Base-by-base conservation (phyloP, 2,329 filamentous ascomycete species). In the Aspergillus udagawae region DNA sequence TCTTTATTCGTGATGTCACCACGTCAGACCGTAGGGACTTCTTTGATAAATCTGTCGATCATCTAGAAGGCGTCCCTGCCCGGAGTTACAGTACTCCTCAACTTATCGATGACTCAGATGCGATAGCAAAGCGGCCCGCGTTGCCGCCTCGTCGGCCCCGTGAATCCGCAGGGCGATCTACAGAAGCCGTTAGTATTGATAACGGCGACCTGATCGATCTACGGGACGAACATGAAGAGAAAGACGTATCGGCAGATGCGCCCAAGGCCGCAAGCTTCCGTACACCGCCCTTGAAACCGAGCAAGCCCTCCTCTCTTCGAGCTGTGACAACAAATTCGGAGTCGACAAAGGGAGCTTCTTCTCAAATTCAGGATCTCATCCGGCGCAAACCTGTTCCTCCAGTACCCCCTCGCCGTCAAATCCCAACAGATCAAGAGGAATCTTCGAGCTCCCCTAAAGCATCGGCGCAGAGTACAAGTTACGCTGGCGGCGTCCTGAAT, bases 1-100 rank as follows among this genome's bases (percentile, higher is more conserved):
- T 99, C 6, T 97, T 97, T 73, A 97, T 99, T 62, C 85, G 95
- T 55, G 94, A 99, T 73, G 91, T 99, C 23, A 99, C 94, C 0
- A 96, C 91, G 0, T 83, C 88, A 0, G 83, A 89, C 41, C 80
- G 79, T 49, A 80, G 85, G 12, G 85, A 84, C 0, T 97, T 94
- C 71, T 97, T 97, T 68, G 90, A 96, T 62, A 81, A 85, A 14
- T 82, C 83, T 0, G 69, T 79, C 70, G 74, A 61, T 62, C 72
- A 69, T 42, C 55, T 73, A 20, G 68, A 73, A 44, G 45, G 53
- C 10, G 55, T 51, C 6, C 25, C 61, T n/a, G 47, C 58, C 44
- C 67, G 65, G 49, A 71, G 58, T 54, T 62, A 57, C 32, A 70
- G 66, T 52, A 64, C 63, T 10, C 61, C 67, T 14, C 63, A 69